Percentiles rank a stretch among this genome's conserved stretches.
These are phyloP conservation scores for Aquilaria malaccensis DNA, from an alignment of 345 rosid genomes.

Conservation along the genomic window DNA sequence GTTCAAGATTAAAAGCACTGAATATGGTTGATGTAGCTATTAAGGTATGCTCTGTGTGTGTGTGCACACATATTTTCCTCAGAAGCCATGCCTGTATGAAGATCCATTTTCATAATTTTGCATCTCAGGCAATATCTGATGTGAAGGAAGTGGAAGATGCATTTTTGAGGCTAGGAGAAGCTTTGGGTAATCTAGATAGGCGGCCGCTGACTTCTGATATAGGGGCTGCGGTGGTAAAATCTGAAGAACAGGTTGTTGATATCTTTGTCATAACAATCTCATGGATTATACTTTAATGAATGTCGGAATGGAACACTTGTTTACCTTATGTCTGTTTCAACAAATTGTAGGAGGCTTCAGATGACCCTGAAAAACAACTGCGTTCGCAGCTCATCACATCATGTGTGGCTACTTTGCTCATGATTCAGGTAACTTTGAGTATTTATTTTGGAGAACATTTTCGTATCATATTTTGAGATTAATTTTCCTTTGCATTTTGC, in stretches of 20 bases:
- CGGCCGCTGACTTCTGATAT: slow-evolving; percentile 33
- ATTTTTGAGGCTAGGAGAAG: slow-evolving; percentile 51
- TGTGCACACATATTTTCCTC: neutral
- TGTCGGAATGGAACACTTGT: slow-evolving; percentile 25
- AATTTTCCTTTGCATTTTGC: too few species aligned
- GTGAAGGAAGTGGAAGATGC: slow-evolving; percentile 78
- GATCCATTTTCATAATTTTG: slow-evolving; percentile 7
- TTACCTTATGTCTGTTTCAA: slow-evolving; percentile 15
- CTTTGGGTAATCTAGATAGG: slow-evolving; percentile 48
- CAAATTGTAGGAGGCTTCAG: slow-evolving; percentile 29
- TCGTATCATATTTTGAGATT: too few species aligned
- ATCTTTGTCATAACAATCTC: slow-evolving; percentile 25
- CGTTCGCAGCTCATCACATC: slow-evolving; percentile 78
- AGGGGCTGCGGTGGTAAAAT: slow-evolving; percentile 21
- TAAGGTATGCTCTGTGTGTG: slow-evolving; percentile 36
- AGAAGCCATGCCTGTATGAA: neutral
- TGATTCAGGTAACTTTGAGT: slow-evolving; percentile 63
- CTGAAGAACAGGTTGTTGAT: slow-evolving; percentile 42
- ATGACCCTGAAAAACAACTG: slow-evolving; percentile 39
- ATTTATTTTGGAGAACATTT: neutral
- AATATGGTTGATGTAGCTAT: slow-evolving; percentile 85
- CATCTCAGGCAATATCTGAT: slow-evolving; percentile 62
- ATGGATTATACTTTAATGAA: slow-evolving; percentile 15
- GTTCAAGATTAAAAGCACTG: slow-evolving; percentile 62
- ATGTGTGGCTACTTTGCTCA: slow-evolving; percentile 77